phyloP scores from a whole-genome alignment of 139 green algal genomes.

The Chlorella sp. region DNA sequence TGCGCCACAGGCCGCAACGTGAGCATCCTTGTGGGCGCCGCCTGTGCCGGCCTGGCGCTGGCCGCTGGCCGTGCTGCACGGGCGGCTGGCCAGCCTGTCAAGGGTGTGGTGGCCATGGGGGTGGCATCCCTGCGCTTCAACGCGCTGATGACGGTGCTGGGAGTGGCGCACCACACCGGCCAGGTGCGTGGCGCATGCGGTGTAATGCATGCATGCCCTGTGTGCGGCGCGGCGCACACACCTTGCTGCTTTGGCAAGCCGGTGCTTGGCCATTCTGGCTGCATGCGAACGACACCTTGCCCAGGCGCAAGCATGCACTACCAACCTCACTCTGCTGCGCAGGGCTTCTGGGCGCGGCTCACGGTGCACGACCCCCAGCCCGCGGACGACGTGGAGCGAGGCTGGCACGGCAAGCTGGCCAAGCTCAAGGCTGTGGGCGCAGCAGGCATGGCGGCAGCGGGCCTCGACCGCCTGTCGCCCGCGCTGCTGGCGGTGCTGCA shows the following conservation, averaged over 20 bases:
- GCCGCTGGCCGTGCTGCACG: neutral
- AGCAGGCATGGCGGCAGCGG: neutral
- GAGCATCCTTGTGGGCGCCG: slow-evolving; percentile 4
- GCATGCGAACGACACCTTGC: neutral
- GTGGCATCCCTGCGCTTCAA: slow-evolving; percentile 16
- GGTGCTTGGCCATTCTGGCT: neutral
- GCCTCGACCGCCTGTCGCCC: neutral
- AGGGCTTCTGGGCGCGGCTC: slow-evolving; percentile 44
- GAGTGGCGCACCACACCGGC: slow-evolving; percentile 26
- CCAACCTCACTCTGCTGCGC: neutral
- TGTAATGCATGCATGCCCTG: no score
- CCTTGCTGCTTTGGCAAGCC: no score
- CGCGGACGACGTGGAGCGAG: neutral
- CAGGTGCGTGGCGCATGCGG: neutral
- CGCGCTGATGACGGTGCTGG: slow-evolving; percentile 15
- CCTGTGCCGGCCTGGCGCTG: neutral
- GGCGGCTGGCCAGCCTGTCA: slow-evolving; percentile 1
- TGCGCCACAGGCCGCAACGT: neutral
- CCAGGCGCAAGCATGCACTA: neutral
- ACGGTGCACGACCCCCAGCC: slow-evolving; percentile 37
- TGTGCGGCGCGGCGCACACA: no score
- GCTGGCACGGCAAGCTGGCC: slow-evolving; percentile 21
- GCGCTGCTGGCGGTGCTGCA: neutral
- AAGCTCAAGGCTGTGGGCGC: neutral
- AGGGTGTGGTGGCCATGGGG: slow-evolving; percentile 8